These are phyloP conservation scores for Wolfiporia cocos DNA, from an alignment of 1,284 basidiomycete genomes.

Conservation along the genomic window DNA sequence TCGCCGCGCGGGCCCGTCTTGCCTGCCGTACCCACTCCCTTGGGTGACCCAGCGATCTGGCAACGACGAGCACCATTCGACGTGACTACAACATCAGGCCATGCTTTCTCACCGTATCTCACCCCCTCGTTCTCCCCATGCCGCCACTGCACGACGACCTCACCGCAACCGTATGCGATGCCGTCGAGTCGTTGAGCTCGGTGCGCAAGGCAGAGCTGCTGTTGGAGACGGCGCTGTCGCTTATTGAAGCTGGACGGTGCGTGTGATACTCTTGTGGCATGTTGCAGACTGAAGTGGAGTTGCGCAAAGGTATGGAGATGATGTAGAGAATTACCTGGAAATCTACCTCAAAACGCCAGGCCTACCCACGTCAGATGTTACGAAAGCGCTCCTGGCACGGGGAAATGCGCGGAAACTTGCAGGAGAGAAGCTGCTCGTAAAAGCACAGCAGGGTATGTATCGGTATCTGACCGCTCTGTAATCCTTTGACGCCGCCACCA, in stretches of 20 bases:
- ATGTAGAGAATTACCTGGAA: conserved; percentile 59
- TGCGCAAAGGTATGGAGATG: conserved; percentile 44
- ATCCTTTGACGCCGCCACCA: too few relatives aligned
- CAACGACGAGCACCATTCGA: not conserved
- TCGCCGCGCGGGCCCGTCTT: not conserved
- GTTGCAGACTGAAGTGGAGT: not conserved
- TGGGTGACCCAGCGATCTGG: conserved; percentile 3
- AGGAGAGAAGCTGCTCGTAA: conserved; percentile 45
- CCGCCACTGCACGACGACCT: conserved; percentile 37
- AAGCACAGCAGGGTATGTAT: conserved; percentile 49
- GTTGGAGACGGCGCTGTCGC: conserved; percentile 48
- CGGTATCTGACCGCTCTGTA: too few relatives aligned
- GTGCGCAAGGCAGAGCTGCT: conserved; percentile 50
- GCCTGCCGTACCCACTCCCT: not conserved
- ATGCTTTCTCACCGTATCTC: conserved; percentile 22
- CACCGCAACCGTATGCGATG: conserved; percentile 49
- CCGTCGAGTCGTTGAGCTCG: conserved; percentile 42
- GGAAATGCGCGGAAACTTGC: conserved; percentile 50
- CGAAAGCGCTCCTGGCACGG: conserved; percentile 48
- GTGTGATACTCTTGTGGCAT: conserved; percentile 9
- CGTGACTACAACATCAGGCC: not conserved
- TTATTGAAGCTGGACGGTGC: conserved; percentile 44
- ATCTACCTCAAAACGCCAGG: conserved; percentile 58
- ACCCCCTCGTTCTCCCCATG: conserved; percentile 16
- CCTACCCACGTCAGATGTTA: conserved; percentile 41